Evolutionary conservation across 1,284 basidiomycete species (phyloP).

Genomic region (Pisolithus thermaeus): DNA sequence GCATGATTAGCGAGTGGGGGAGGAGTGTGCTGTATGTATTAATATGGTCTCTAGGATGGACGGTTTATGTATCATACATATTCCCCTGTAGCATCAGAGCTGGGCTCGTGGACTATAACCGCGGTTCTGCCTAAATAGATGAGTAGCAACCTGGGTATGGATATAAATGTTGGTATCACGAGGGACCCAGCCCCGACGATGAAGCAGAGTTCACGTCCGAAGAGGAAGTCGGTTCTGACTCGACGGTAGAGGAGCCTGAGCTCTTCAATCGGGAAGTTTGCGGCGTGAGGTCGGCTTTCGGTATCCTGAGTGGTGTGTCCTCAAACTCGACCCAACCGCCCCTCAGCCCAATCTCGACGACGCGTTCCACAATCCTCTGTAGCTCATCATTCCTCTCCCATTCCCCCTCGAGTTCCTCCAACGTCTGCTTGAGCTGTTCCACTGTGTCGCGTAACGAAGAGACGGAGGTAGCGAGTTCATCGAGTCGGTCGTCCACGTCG

Average conservation of each 20-base stretch:
- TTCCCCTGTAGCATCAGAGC: too few relatives aligned
- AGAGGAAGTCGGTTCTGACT: too few relatives aligned
- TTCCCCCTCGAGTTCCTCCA: conserved; percentile 20
- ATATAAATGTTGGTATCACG: too few relatives aligned
- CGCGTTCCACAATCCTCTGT: conserved; percentile 56
- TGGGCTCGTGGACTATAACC: too few relatives aligned
- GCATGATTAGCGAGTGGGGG: too few relatives aligned
- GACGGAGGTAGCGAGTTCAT: conserved; percentile 47
- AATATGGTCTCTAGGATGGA: too few relatives aligned
- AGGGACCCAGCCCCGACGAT: too few relatives aligned
- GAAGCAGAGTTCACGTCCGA: too few relatives aligned
- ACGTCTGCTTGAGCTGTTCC: conserved; percentile 36
- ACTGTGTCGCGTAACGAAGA: conserved; percentile 42
- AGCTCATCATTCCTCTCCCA: conserved; percentile 52
- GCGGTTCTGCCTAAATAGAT: too few relatives aligned
- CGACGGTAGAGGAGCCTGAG: neutral
- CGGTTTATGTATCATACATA: too few relatives aligned
- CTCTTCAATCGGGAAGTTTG: neutral
- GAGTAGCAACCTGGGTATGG: too few relatives aligned
- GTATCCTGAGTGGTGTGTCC: conserved; percentile 46
- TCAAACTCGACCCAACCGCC: conserved; percentile 65
- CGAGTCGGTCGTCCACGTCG: conserved; percentile 67
- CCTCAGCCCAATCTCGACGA: conserved; percentile 68
- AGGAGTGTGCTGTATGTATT: too few relatives aligned
- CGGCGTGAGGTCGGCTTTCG: conserved; percentile 34